Percentiles rank a stretch among this genome's conserved stretches.
phyloP scores from a whole-genome alignment of 345 rosid genomes.

The Hibiscus mutabilis region DNA sequence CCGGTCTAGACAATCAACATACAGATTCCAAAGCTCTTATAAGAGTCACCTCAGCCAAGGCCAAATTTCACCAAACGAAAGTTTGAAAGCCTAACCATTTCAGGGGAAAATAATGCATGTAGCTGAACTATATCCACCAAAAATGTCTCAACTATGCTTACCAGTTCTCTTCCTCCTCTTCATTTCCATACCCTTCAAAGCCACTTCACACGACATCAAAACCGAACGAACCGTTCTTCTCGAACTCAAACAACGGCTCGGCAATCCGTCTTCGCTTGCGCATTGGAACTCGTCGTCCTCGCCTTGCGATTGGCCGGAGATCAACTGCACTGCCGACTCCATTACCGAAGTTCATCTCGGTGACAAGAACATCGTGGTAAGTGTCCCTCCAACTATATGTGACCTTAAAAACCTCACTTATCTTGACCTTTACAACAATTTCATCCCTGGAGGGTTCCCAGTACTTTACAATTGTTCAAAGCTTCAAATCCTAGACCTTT shows the following conservation, averaged over 20 bases:
- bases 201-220: constrained; percentile 33
- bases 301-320: constrained; percentile 59
- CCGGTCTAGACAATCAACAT: not conserved
- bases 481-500: constrained; percentile 51
- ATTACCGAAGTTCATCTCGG: constrained; percentile 37
- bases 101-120: not conserved
- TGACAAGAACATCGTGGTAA: constrained; percentile 30
- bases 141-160: not conserved
- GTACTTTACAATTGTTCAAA: constrained; percentile 54
- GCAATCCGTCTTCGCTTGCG: constrained; percentile 46
- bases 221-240: constrained; percentile 43
- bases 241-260: constrained; percentile 40
- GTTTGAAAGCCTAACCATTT: not conserved
- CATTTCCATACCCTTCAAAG: constrained; percentile 29
- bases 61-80: no score
- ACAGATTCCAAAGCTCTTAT: not conserved
- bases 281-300: constrained; percentile 55
- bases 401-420: constrained; percentile 44
- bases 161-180: constrained; percentile 28
- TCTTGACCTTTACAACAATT: constrained; percentile 39
- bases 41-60: not conserved
- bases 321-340: constrained; percentile 34
- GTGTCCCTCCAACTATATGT: constrained; percentile 53
- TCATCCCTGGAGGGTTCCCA: constrained; percentile 61
- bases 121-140: not conserved